These are phyloP conservation scores for Penicillium hordei DNA, from an alignment of 2,329 filamentous ascomycete genomes.

Conservation along the genomic window DNA sequence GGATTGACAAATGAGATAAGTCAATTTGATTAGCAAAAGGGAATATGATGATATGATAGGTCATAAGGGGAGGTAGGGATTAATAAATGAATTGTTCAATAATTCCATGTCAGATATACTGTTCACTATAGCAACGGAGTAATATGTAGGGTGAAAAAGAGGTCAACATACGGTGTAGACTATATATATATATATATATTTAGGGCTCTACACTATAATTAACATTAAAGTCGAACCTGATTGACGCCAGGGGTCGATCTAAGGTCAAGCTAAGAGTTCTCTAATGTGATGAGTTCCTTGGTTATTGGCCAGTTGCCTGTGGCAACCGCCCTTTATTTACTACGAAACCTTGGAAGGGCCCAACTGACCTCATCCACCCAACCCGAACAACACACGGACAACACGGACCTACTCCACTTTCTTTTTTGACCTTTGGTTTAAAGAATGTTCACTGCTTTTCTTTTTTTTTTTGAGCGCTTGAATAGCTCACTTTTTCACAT, in stretches of 20 bases:
- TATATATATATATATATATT: not conserved
- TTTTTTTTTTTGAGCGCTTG: conserved; percentile 5
- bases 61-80: not conserved
- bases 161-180: not conserved
- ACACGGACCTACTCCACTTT: conserved; percentile 7
- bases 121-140: conserved; percentile 2
- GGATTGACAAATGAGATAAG: not conserved
- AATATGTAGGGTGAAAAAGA: not conserved
- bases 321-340: conserved; percentile 11
- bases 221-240: conserved; percentile 7
- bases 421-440: conserved; percentile 11
- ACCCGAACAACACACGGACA: not conserved
- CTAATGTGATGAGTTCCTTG: conserved; percentile 11
- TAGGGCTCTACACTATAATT: conserved; percentile 5
- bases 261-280: conserved; percentile 1
- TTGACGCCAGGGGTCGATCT: conserved; percentile 10
- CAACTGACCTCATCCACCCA: conserved; percentile 8
- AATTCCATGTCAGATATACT: not conserved
- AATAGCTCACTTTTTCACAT: conserved; percentile 9
- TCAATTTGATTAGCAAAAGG: not conserved
- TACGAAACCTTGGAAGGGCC: not conserved
- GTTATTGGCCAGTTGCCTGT: conserved; percentile 7
- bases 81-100: not conserved
- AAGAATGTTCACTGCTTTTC: conserved; percentile 10
- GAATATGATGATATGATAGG: not conserved